Evolutionary conservation across 164 flowering plant species (phyloP), one percentile per base, ranked within the genome.

Genomic region (Pachysandra terminalis): DNA sequence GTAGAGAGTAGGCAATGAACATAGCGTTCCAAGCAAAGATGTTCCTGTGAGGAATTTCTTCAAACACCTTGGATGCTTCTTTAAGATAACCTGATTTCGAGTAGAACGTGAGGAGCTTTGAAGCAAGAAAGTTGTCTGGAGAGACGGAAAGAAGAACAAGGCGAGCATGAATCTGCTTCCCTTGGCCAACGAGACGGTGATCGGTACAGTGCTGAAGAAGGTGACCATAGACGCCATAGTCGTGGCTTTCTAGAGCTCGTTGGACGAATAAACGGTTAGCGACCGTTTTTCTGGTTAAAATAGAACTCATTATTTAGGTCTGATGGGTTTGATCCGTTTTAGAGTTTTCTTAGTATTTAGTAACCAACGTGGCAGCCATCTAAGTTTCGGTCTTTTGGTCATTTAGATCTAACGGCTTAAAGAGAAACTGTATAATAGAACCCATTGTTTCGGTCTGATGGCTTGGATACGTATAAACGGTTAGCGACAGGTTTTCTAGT

Each of bases 1-100:
- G 80, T 10, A 27, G 17, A 15, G 85, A 75, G 63, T 75, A 86
- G 6, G 84, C 86, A 17, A 85, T 78, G 59, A 90, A 81, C 83
- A 87, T 69, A 17, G 90, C 88, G 65, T 90, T 90, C 71, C 78
- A 84, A 15, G 91, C 80, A 75, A 87, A 89, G 0, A 79, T 75
- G 54, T 80, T 85, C 28, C 25, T 78, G 1, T 73, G 62, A 61
- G 85, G 83, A 76, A 90, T 87, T 77, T 68, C 59, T 55, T 87
- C 97, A 79, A 87, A 90, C 88, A 90, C 74, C 54, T 77, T 69
- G 69, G 72, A 85, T 6, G 92, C 94, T 35, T 73, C 65, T 0
- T 2, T 9, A 23, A 81, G 56, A 58, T 60, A 57, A 41, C 73
- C 70, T 24, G 81, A 57, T 68, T 73, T 87, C 9, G 87, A 61